Base-by-base conservation (phyloP, 75 land plant genomes). In the Larix kaempferi region DNA sequence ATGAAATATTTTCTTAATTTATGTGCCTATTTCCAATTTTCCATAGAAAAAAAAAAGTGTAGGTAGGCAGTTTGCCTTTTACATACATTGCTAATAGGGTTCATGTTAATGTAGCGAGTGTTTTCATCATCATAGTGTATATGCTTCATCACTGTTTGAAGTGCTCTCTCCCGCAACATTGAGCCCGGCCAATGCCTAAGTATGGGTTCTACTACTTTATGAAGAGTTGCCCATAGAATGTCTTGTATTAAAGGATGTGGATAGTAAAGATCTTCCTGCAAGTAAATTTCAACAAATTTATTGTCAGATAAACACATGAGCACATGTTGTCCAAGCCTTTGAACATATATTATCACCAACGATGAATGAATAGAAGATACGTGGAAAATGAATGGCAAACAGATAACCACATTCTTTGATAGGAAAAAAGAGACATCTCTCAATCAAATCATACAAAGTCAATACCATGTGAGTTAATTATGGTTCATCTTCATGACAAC, bases 91-190 rank as follows among this genome's bases (percentile, higher is more conserved):
- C 94, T 94, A 19, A 89, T 93, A 80, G 95, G 95, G 7, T 93
- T 95, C 80, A 97, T 92, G 83, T 93, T 88, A 76, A 97, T 73
- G 66, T 94, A 97, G 1, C 91, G 88, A 69, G 98, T 91, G 77
- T 91, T 94, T 76, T 95, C 98, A 85, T 97, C 99, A 80, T 97
- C 99, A 83, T 97, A 97, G 74, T 97, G 98, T 82, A 94, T 88
- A 71, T 97, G 99, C 52, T 92, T 80, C 78, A 97, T 89, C 0
- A 78, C 85, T 56, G 86, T 86, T 5, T 69, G 56, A 29, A 97
- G 80, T 67, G 99, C 98, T 79, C 87, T 94, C 77, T 89, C 83
- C 59, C 99, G 86, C 69, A 97, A 84, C 63, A 71, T 85, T 22
- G 88, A 89, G 7, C 89, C 93, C 77, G 99, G 99, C 99, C 99